Evolutionary conservation across 108 stramenopile species (phyloP), one percentile per base, ranked within the genome.

Genomic region (Poteriospumella lacustris): DNA sequence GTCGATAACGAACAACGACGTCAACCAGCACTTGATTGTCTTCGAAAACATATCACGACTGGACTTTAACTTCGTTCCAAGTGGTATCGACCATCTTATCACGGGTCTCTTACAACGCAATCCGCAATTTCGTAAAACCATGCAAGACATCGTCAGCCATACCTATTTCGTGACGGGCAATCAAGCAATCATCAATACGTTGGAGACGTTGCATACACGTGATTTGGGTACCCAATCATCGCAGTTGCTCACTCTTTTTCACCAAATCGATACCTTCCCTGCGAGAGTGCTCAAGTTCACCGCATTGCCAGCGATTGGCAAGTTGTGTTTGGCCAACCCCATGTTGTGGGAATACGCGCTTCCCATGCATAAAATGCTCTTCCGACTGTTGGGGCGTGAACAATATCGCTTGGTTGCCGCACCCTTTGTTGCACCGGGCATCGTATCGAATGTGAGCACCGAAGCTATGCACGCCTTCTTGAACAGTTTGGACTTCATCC

Each of bases 141-240:
- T 56, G 9, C 38, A 24, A 26, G 70, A 73, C 36, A 42, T 73
- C 5, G 31, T 73, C 12, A 73, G 36, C 33, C 26, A 73, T 56
- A n/a, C 36, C 15, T 73, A 12, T 38, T 73, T 73, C 42, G 44
- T 28, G 5, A 29, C 33, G 12, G 70, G 70, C 26, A 34, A 36
- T 34, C 70, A 52, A 26, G 41, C 36, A 33, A 24, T 42, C 3
- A 26, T 73, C n/a, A 73, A 73, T 26, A 56, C 41, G 3, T 29
- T 73, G 41, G 70, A 73, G 9, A 56, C 9, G 38, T 3, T 73
- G 5, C 70, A 44, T 38, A 33, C 41, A 3, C 3, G 24, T 12
- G 70, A 73, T 73, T 26, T 73, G 38, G 70, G 70, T 42, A 52
- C 40, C 42, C 70, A 73, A 38, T 44, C 70, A 73, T 73, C 70